Evolutionary conservation across 1,284 basidiomycete genomes (phyloP).

Genomic region (Cystobasidium slooffiae): DNA sequence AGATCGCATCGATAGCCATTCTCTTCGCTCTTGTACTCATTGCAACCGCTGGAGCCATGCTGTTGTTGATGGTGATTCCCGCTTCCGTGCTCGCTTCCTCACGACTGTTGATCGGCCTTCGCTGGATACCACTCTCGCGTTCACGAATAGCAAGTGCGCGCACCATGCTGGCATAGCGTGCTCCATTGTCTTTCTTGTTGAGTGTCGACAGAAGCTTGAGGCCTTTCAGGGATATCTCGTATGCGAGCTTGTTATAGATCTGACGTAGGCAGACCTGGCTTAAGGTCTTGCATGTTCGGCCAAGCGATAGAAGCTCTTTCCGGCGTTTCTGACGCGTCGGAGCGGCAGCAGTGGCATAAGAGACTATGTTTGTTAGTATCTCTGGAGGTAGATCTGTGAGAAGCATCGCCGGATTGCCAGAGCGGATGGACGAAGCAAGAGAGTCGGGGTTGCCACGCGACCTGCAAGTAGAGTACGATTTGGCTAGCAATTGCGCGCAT

Average conservation of each 20-base stretch:
- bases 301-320: slow-evolving; percentile 27
- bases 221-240: slow-evolving; percentile 37
- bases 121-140: slow-evolving; percentile 24
- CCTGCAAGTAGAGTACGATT: no score
- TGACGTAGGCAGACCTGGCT: slow-evolving; percentile 25
- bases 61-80: not conserved
- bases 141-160: slow-evolving; percentile 36
- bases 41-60: slow-evolving; percentile 1
- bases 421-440: no score
- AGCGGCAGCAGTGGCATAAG: slow-evolving; percentile 9
- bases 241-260: slow-evolving; percentile 39
- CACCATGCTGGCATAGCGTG: slow-evolving; percentile 31
- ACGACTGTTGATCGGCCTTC: slow-evolving; percentile 25
- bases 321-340: slow-evolving; percentile 39
- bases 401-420: not conserved
- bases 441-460: no score
- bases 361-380: slow-evolving; percentile 19
- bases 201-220: slow-evolving; percentile 29
- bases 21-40: slow-evolving; percentile 9
- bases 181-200: slow-evolving; percentile 1
- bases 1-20: slow-evolving; percentile 10
- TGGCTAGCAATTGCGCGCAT: no score
- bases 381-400: slow-evolving; percentile 32
- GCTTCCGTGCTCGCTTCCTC: not conserved
- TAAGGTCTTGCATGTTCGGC: slow-evolving; percentile 26